These are phyloP conservation scores for Neofusicoccum parvum DNA, from an alignment of 2,329 filamentous ascomycete species.

Conservation along the genomic window DNA sequence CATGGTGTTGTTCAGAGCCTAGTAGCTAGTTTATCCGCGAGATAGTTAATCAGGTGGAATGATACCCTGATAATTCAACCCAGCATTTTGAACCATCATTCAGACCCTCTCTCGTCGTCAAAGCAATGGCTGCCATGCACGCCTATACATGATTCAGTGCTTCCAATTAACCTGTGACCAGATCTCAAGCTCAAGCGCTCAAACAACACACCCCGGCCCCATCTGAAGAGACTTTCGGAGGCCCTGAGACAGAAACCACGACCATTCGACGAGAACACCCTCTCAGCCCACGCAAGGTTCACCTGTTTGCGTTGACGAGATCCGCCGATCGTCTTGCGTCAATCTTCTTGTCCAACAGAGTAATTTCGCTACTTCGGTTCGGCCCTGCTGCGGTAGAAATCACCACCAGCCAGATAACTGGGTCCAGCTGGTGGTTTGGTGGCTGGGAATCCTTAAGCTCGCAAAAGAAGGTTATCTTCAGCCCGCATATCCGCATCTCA, in stretches of 20 bases:
- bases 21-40: constrained; percentile 9
- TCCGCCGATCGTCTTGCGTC: constrained; percentile 11
- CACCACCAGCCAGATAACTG: no score
- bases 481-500: no score
- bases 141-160: background rate
- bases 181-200: background rate
- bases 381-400: constrained; percentile 3
- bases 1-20: background rate
- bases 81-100: background rate
- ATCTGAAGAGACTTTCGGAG: background rate
- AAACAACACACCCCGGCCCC: background rate
- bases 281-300: background rate
- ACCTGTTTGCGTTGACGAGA: background rate
- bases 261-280: background rate
- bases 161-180: background rate
- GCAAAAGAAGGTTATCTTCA: no score
- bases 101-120: background rate
- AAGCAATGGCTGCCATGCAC: background rate
- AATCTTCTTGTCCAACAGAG: background rate
- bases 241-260: background rate
- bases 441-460: no score
- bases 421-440: no score
- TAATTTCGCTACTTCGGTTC: constrained; percentile 6
- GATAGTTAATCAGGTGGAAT: constrained; percentile 17
- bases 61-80: constrained; percentile 16